Percentiles rank a stretch among this genome's conserved stretches.
These are phyloP conservation scores for Ascoidea rubescens DNA, from an alignment of 805 yeast genomes.

Conservation along the genomic window DNA sequence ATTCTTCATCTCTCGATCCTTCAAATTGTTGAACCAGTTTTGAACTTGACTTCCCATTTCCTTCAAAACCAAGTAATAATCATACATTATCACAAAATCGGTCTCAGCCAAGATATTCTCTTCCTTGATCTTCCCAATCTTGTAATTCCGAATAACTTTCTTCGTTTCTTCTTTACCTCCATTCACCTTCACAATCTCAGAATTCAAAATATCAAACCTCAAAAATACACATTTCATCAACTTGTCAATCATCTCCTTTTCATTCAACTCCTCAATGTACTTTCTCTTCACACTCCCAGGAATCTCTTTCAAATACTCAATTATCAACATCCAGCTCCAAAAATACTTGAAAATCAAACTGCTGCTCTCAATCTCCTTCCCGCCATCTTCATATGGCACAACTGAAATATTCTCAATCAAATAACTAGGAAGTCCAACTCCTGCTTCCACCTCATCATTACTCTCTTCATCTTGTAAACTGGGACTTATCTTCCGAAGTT, in stretches of 20 bases:
- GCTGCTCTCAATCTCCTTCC: conserved; percentile 20
- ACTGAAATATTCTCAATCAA: conserved; percentile 23
- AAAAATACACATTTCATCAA: conserved; percentile 43
- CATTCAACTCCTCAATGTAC: conserved; percentile 41
- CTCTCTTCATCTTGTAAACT: conserved; percentile 12
- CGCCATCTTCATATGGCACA: conserved; percentile 24
- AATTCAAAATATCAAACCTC: conserved; percentile 28
- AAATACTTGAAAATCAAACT: conserved; percentile 27
- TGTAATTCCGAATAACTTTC: conserved; percentile 13
- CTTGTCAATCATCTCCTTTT: conserved; percentile 29
- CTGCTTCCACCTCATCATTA: background rate
- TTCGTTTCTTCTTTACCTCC: conserved; percentile 4
- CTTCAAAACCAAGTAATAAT: conserved; percentile 35
- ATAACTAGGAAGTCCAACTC: conserved; percentile 24
- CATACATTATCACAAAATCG: conserved; percentile 29
- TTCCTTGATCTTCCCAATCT: conserved; percentile 13
- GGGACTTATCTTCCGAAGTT: conserved; percentile 21
- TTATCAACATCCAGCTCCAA: conserved; percentile 57
- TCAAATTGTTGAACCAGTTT: conserved; percentile 56
- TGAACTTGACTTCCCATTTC: conserved; percentile 44
- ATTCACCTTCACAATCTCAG: conserved; percentile 13
- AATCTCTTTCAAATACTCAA: conserved; percentile 47
- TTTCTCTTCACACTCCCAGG: conserved; percentile 49
- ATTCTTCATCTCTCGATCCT: conserved; percentile 50
- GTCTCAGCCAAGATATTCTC: conserved; percentile 22